Evolutionary conservation across 2,329 filamentous ascomycete species (phyloP).

Genomic region (Hymenotorrendiella dingleyae): DNA sequence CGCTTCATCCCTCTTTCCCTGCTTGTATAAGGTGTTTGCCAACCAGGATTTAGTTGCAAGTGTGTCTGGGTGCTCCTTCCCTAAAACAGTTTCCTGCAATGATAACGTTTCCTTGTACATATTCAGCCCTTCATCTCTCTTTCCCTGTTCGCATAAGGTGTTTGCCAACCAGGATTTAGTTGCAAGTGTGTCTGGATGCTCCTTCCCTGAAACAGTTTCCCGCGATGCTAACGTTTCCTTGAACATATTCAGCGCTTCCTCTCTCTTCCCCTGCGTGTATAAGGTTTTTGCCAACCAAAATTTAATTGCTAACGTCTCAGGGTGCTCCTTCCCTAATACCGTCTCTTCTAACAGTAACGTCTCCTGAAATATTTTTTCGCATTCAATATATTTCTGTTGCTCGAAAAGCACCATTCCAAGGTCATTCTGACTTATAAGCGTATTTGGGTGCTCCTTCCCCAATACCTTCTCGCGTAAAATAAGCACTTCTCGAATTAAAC

Average conservation of each 20-base stretch:
- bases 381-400: slow-evolving; percentile 25
- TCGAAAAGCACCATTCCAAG: slow-evolving; percentile 16
- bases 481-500: slow-evolving; percentile 14
- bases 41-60: not conserved
- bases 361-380: slow-evolving; percentile 21
- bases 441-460: slow-evolving; percentile 12
- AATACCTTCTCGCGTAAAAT: not conserved
- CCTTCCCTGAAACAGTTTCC: not conserved
- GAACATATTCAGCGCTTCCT: not conserved
- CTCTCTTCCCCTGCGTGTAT: not conserved
- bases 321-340: not conserved
- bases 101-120: not conserved
- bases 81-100: not conserved
- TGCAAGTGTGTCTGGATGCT: not conserved
- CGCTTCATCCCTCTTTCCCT: not conserved
- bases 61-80: not conserved
- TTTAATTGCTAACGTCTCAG: not conserved
- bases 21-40: not conserved
- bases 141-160: not conserved
- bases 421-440: slow-evolving; percentile 17
- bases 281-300: not conserved
- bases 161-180: not conserved
- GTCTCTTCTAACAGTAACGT: not conserved
- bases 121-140: not conserved
- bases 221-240: not conserved